Evolutionary conservation across 495 filamentous ascomycete species (phyloP).

Genomic region (Lasiosphaeria hispida): DNA sequence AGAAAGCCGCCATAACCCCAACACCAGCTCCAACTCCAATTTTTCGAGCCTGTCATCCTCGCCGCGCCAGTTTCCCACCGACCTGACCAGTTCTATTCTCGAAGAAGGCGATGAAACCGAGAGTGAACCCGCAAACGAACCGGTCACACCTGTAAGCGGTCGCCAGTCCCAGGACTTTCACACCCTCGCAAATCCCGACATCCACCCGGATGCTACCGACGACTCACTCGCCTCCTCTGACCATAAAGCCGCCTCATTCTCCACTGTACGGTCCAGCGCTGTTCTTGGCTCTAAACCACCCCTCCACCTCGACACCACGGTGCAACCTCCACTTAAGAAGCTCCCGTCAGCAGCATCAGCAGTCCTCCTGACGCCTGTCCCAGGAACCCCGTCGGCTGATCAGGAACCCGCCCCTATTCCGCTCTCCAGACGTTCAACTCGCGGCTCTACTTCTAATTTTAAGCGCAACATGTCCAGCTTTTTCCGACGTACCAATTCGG

Average conservation of each 20-base stretch:
- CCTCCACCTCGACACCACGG: slow-evolving; percentile 30
- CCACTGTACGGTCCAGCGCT: slow-evolving; percentile 21
- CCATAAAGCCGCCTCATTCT: slow-evolving; percentile 23
- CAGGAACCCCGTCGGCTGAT: slow-evolving; percentile 18
- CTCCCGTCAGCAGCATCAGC: slow-evolving; percentile 15
- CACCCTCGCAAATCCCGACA: slow-evolving; percentile 40
- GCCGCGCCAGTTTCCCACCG: slow-evolving; percentile 42
- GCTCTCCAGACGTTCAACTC: slow-evolving; percentile 35
- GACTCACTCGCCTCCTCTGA: slow-evolving; percentile 32
- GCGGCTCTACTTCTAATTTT: slow-evolving; percentile 32
- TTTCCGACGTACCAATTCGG: slow-evolving; percentile 32
- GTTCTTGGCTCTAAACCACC: slow-evolving; percentile 24
- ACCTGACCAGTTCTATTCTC: slow-evolving; percentile 42
- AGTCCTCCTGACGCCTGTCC: slow-evolving; percentile 19
- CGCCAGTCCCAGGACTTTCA: slow-evolving; percentile 51
- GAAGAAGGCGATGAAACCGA: slow-evolving; percentile 50
- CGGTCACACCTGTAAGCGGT: slow-evolving; percentile 48
- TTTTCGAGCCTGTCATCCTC: slow-evolving; percentile 30
- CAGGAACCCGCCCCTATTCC: slow-evolving; percentile 31
- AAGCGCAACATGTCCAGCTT: slow-evolving; percentile 39
- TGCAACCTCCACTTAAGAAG: slow-evolving; percentile 14
- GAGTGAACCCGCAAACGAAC: slow-evolving; percentile 47
- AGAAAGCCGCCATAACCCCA: slow-evolving; percentile 6
- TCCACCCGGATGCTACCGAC: slow-evolving; percentile 28
- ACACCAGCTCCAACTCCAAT: slow-evolving; percentile 14